These are phyloP conservation scores for Blastobotrys niveus DNA, from an alignment of 1,139 yeast genomes.

Conservation along the genomic window DNA sequence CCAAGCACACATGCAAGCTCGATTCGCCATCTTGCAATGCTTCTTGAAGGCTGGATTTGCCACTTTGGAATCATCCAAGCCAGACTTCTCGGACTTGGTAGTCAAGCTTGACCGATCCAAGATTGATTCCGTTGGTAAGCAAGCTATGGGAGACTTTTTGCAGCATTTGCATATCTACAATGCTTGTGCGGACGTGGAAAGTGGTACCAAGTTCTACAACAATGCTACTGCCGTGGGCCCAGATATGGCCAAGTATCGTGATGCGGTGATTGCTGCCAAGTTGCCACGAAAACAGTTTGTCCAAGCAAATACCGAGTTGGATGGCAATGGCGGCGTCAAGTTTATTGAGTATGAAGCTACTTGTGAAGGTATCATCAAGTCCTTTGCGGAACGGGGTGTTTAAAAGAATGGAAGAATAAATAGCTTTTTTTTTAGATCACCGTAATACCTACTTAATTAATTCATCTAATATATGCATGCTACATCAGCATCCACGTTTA, in stretches of 20 bases:
- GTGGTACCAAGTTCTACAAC: conserved; percentile 58
- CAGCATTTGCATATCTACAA: conserved; percentile 70
- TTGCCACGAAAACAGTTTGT: conserved; percentile 78
- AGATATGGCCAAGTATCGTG: conserved; percentile 60
- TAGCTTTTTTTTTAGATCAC: too few species aligned
- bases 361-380: conserved; percentile 71
- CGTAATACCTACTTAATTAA: too few species aligned
- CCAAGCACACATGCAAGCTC: conserved; percentile 93
- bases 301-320: conserved; percentile 63
- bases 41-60: conserved; percentile 66
- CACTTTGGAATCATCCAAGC: conserved; percentile 44
- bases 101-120: conserved; percentile 54
- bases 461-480: neutral
- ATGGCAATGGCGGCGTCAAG: conserved; percentile 40
- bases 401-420: too few species aligned
- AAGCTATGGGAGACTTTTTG: conserved; percentile 67
- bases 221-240: conserved; percentile 62
- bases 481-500: too few species aligned
- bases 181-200: conserved; percentile 62
- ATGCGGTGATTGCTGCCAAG: conserved; percentile 61
- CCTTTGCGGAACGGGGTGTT: conserved; percentile 62
- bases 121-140: conserved; percentile 63
- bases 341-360: conserved; percentile 69
- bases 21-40: conserved; percentile 75
- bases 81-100: conserved; percentile 52